Percentiles rank a stretch among this genome's conserved stretches.
These are phyloP conservation scores for Aspergillus pseudonomiae DNA, from an alignment of 2,329 filamentous ascomycete genomes.

Conservation along the genomic window DNA sequence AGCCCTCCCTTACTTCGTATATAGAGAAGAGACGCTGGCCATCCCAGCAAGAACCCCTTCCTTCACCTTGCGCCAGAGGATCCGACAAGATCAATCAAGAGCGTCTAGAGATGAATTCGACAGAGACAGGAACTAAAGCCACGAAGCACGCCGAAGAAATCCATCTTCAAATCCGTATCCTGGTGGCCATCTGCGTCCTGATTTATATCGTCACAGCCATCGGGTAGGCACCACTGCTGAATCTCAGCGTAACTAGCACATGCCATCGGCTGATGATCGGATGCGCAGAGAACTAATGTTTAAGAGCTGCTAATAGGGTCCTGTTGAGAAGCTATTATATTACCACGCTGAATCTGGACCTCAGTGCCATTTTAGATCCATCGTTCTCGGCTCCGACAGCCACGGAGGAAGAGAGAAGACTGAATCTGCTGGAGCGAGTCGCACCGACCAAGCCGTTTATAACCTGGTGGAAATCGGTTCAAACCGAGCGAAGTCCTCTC, in stretches of 20 bases:
- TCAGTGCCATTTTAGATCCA: background rate
- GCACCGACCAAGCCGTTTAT: background rate
- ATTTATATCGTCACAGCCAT: background rate
- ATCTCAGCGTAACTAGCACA: background rate
- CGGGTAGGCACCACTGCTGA: background rate
- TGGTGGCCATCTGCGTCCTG: background rate
- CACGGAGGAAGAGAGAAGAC: background rate
- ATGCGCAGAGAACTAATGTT: background rate
- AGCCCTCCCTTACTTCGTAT: background rate
- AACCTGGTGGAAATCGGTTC: background rate
- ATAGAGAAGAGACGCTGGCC: background rate
- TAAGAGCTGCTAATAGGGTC: background rate
- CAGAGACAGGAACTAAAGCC: background rate
- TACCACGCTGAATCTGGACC: background rate
- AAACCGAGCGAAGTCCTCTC: background rate
- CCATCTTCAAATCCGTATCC: background rate
- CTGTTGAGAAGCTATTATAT: constrained; percentile 2
- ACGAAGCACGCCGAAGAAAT: background rate
- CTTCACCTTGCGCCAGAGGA: background rate
- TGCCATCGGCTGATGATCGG: background rate
- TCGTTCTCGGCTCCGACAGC: background rate
- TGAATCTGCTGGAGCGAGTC: background rate
- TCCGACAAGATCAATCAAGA: background rate
- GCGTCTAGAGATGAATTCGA: background rate
- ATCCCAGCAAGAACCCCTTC: background rate